Evolutionary conservation across 352 stramenopile species (phyloP), one percentile per base, ranked within the genome.

Genomic region (Phytopythium delawarense): DNA sequence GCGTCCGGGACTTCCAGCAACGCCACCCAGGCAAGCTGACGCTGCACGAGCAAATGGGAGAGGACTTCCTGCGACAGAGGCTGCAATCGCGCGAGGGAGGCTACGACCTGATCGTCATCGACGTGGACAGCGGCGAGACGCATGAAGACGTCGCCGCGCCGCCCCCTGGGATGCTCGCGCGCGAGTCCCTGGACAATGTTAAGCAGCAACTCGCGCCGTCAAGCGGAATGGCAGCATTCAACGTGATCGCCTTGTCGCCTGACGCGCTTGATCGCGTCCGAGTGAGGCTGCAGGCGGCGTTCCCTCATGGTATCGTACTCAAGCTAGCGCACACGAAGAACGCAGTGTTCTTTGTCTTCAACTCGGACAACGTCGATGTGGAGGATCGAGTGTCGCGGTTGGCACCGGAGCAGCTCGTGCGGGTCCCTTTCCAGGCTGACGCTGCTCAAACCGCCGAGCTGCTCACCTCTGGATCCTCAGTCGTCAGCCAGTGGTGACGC

Each of bases 41-140:
- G 7, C 67, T 91, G 1, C 69, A 85, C 32, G 63, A 83, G 48
- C 48, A 70, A 63, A 69, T 66, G 21, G 78, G 78, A 13, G 73
- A 90, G 64, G 60, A 73, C 7, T 84, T 86, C 23, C 50, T 92
- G 0, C 28, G 49, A 0, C 50, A 69, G 13, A 63, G 79, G 20
- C 39, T 62, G 0, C 21, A 58, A 4, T 40, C 69, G 9, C 25
- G 37, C 45, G 46, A 18, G 25, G 28, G 48, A 21, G 48, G 23
- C 2, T 74, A 79, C 39, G 79, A 91, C 64, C 23, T 88, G 4
- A 12, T 90, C 11, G 35, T 89, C 9, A 9, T 94, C 23, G 84
- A 94, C 58, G 84, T 94, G 3, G 84, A 94, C 53, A 73, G 68
- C 44, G 84, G 81, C 4, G 67, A 70, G 40, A 64, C 53, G 42